Evolutionary conservation across 495 filamentous ascomycete genomes (phyloP).

Genomic region (Penicillium pulvis): DNA sequence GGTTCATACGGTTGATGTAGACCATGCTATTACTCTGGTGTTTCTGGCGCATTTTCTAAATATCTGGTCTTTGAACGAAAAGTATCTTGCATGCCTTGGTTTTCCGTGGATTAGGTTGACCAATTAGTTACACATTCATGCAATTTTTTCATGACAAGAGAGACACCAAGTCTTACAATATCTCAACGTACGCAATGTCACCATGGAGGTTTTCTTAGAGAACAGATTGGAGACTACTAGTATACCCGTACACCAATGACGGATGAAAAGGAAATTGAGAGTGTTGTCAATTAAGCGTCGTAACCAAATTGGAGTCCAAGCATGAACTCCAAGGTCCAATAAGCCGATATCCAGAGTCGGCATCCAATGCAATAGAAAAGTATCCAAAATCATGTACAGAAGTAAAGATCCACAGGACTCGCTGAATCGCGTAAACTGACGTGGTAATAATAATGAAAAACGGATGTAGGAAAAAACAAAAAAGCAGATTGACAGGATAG

Average conservation of each 20-base stretch:
- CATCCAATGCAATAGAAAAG: background rate
- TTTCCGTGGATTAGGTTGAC: constrained; percentile 24
- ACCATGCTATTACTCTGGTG: constrained; percentile 28
- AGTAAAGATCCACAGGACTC: constrained; percentile 19
- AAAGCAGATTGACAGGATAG: constrained; percentile 18
- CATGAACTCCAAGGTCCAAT: background rate
- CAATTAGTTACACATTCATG: constrained; percentile 25
- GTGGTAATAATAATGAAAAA: background rate
- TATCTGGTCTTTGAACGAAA: constrained; percentile 30
- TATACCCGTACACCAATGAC: background rate
- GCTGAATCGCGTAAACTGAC: constrained; percentile 20
- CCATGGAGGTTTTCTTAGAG: background rate
- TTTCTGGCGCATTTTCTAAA: constrained; percentile 31
- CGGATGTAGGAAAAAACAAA: background rate
- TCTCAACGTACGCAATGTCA: background rate
- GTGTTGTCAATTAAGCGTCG: constrained; percentile 1
- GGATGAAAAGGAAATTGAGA: background rate
- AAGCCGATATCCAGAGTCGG: background rate
- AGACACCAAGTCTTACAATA: constrained; percentile 2
- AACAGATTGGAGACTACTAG: background rate
- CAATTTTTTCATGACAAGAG: constrained; percentile 12
- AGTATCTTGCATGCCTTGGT: constrained; percentile 27
- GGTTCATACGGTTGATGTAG: constrained; percentile 24
- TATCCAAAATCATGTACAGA: constrained; percentile 25
- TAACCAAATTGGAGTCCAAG: background rate